phyloP scores from a whole-genome alignment of 345 rosid genomes.

The Odontarrhena argentea region DNA sequence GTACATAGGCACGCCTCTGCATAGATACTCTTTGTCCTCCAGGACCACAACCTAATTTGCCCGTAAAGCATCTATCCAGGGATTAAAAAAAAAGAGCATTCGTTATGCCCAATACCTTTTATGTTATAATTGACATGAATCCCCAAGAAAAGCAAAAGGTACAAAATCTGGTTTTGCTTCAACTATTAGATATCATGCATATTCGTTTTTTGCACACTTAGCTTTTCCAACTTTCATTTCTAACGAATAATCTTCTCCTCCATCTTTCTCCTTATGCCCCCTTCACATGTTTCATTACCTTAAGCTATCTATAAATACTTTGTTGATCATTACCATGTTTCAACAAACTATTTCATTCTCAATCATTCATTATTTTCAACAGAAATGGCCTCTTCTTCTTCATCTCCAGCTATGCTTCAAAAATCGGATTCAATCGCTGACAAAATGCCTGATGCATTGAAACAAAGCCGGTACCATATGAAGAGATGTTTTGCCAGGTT shows the following conservation, averaged over 20 bases:
- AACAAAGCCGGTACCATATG: slow-evolving; percentile 73
- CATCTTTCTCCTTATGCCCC: slow-evolving; percentile 27
- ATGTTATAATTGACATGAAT: slow-evolving; percentile 29
- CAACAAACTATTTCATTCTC: slow-evolving; percentile 29
- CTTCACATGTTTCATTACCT: slow-evolving; percentile 25
- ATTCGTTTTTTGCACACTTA: slow-evolving; percentile 33
- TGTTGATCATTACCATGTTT: slow-evolving; percentile 26
- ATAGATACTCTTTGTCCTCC: background rate
- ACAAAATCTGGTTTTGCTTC: slow-evolving; percentile 39
- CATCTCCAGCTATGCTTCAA: slow-evolving; percentile 44
- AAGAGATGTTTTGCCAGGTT: slow-evolving; percentile 82
- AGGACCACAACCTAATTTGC: slow-evolving; percentile 24
- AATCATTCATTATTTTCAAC: slow-evolving; percentile 5
- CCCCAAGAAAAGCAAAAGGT: slow-evolving; percentile 31
- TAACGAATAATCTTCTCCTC: slow-evolving; percentile 58
- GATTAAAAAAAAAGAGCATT: background rate
- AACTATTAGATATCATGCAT: slow-evolving; percentile 23
- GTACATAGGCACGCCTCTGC: too few species aligned
- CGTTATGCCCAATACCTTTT: slow-evolving; percentile 24
- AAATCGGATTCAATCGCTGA: slow-evolving; percentile 72
- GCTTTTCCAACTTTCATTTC: slow-evolving; percentile 42
- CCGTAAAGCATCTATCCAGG: slow-evolving; percentile 31
- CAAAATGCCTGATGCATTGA: slow-evolving; percentile 85
- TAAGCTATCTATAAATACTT: slow-evolving; percentile 17
- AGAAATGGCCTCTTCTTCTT: slow-evolving; percentile 46